These are phyloP conservation scores for Lasiosphaeria miniovina DNA, from an alignment of 495 filamentous ascomycete species.

Conservation along the genomic window DNA sequence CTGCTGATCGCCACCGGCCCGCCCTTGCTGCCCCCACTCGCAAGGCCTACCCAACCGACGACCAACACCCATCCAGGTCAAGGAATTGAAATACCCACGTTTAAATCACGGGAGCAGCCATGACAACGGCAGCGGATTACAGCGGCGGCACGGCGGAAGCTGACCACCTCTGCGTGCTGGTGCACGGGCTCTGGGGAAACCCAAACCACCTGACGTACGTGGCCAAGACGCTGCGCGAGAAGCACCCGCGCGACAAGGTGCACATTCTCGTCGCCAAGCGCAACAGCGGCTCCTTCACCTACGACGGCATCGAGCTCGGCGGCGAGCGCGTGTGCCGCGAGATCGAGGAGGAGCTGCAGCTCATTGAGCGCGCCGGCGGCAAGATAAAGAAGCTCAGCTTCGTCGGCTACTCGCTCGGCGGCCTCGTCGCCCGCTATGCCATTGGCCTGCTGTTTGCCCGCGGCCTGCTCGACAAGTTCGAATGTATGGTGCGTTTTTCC, in stretches of 20 bases:
- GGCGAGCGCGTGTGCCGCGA: conserved; percentile 85
- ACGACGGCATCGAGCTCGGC: conserved; percentile 89
- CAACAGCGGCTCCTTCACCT: conserved; percentile 82
- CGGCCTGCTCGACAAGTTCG: conserved; percentile 71
- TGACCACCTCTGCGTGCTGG: conserved; percentile 87
- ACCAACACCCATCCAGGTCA: too few relatives aligned
- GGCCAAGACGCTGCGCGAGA: conserved; percentile 61
- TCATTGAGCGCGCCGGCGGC: conserved; percentile 60
- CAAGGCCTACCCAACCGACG: too few relatives aligned
- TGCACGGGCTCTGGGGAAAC: conserved; percentile 97
- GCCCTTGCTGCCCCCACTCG: too few relatives aligned
- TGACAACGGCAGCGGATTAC: conserved; percentile 33
- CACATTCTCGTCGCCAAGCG: conserved; percentile 73
- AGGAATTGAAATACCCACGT: background rate
- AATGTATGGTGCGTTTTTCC: conserved; percentile 61
- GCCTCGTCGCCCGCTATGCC: conserved; percentile 82
- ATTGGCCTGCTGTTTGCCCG: conserved; percentile 79
- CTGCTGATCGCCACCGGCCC: too few relatives aligned
- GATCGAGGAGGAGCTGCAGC: conserved; percentile 76
- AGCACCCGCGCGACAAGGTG: conserved; percentile 60
- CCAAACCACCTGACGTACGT: conserved; percentile 76
- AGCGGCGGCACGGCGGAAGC: conserved; percentile 38
- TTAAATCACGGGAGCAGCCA: background rate
- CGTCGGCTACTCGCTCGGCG: conserved; percentile 86
- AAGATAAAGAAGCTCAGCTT: conserved; percentile 78